Base-by-base conservation (phyloP, 306 rosid genomes). In the Gastrolobium villosum region DNA sequence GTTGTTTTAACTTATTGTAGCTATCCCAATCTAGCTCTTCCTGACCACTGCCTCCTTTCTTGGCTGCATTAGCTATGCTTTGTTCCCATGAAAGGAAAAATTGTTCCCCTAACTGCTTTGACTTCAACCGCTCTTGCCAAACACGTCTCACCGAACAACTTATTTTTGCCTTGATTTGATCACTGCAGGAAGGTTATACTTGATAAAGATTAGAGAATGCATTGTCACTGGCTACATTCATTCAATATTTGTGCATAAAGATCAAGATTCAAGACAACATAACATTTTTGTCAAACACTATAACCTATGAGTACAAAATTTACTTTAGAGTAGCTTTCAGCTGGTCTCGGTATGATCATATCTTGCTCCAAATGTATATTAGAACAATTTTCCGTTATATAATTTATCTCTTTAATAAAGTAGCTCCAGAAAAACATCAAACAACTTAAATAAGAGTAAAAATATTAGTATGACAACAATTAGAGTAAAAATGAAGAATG, bases 11-110 rank as follows among this genome's bases (percentile, higher is more conserved):
- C 70, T 63, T 78, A 56, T 79, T 36, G 66, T 74, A 82, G 84
- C 88, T 82, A 80, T 85, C 79, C 88, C 88, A 85, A 26, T 82
- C 74, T 46, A 91, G 84, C 84, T 86, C 92, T 78, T 91, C 76
- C 80, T 93, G 84, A 35, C 75, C 90, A 53, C 10, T 49, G 15
- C 84, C 94, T 75, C 99, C 97, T 60, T 82, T 82, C 88, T 83
- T 91, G 52, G 99, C 97, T 5, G 76, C 92, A 75, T 87, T 82
- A 32, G 93, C 96, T 84, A 93, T 82, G 84, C 81, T 85, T 75
- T 82, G 83, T 15, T 74, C 79, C 98, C 97, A 91, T 28, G 84
- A 87, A 66, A 34, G 76, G 50, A 89, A 72, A 30, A 89, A 8
- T 5, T 66, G 85, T 67, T 89, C 89, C 85, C 72, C 69, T 9